Percentiles rank a stretch among this genome's conserved stretches.
These are phyloP conservation scores for Fusarium buxicola DNA, from an alignment of 2,329 filamentous ascomycete species.

Conservation along the genomic window DNA sequence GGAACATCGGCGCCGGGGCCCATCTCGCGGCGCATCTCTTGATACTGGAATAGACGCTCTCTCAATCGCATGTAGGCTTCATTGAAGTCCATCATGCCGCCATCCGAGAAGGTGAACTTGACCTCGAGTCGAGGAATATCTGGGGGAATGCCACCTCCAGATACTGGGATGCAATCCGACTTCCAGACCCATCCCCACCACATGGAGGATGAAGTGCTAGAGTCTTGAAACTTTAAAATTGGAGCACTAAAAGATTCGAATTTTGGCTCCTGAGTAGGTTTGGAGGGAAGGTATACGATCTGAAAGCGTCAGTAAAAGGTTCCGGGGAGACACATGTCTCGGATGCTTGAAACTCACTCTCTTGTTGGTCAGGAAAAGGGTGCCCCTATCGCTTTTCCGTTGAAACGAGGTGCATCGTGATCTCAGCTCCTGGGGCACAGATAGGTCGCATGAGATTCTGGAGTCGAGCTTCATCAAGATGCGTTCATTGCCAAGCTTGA, in stretches of 20 bases:
- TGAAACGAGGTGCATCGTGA: constrained; percentile 72
- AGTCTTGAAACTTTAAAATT: constrained; percentile 88
- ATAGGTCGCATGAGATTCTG: constrained; percentile 80
- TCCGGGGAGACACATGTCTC: too few relatives aligned
- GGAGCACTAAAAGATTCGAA: constrained; percentile 92
- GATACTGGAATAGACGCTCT: constrained; percentile 83
- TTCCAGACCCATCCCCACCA: constrained; percentile 97
- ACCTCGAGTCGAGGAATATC: constrained; percentile 79
- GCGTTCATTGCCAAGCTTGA: constrained; percentile 86
- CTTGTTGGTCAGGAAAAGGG: constrained; percentile 85
- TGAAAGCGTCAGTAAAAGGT: constrained; percentile 51
- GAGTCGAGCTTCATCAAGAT: constrained; percentile 83
- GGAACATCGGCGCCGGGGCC: constrained; percentile 75
- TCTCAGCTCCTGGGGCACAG: constrained; percentile 73
- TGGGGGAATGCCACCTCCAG: constrained; percentile 84
- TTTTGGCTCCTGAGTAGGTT: constrained; percentile 67
- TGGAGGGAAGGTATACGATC: constrained; percentile 88
- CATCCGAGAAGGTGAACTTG: constrained; percentile 91
- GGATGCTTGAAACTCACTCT: constrained; percentile 66
- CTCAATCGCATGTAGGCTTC: constrained; percentile 84
- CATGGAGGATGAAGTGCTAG: constrained; percentile 81
- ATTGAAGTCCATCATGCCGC: constrained; percentile 93
- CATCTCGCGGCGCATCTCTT: constrained; percentile 77
- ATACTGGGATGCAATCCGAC: constrained; percentile 81
- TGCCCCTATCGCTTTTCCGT: constrained; percentile 78